These are phyloP conservation scores for Bolboschoenoplectus hybrid DNA, from an alignment of 202 grass and related monocot genomes.

Conservation along the genomic window DNA sequence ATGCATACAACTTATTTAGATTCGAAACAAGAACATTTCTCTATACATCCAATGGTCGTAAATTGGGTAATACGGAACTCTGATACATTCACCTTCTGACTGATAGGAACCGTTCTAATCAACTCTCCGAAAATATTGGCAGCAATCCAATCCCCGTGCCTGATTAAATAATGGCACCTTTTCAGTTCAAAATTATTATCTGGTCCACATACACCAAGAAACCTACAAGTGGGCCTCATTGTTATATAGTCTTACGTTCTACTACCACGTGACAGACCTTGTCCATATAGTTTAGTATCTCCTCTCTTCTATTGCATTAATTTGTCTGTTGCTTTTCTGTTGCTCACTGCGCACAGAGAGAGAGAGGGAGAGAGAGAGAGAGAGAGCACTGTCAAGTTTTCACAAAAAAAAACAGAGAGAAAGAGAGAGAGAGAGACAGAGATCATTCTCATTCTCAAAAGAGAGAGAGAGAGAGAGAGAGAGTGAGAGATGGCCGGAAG, in stretches of 20 bases:
- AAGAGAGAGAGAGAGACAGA: neutral
- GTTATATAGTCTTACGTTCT: neutral
- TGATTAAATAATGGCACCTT: no score
- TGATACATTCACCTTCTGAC: no score
- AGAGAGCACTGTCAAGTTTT: neutral
- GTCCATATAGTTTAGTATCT: neutral
- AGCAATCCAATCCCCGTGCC: no score
- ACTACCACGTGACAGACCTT: neutral
- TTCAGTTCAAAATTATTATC: no score
- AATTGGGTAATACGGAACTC: no score
- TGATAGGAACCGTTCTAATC: no score
- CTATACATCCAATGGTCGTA: no score
- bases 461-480: neutral
- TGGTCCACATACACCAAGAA: neutral
- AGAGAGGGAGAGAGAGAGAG: neutral
- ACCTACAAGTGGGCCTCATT: neutral
- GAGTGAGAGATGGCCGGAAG: conserved; percentile 15
- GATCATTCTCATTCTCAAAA: neutral
- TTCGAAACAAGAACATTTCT: no score
- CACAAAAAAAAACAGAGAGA: neutral
- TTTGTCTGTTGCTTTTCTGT: conserved; percentile 14
- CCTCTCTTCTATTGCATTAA: neutral
- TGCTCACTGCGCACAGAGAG: neutral
- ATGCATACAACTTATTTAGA: no score
- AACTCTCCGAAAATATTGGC: no score